Evolutionary conservation across 2,329 filamentous ascomycete species (phyloP).

Genomic region (Stylonectria norvegica): DNA sequence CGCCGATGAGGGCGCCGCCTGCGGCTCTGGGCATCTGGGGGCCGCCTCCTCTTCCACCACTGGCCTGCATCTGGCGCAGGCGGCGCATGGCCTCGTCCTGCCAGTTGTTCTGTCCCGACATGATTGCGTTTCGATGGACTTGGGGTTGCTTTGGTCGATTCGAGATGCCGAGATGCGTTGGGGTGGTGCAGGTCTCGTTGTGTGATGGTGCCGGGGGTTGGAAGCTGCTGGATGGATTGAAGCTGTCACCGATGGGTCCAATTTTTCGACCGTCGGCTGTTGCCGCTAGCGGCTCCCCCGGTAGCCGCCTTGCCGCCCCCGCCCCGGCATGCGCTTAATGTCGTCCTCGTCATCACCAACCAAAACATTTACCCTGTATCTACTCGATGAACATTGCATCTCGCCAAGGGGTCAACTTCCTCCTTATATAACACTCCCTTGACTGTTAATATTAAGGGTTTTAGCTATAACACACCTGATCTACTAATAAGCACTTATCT

Average conservation of each 20-base stretch:
- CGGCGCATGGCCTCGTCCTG: conserved; percentile 51
- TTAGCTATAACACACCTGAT: too few relatives aligned
- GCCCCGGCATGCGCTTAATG: conserved; percentile 8
- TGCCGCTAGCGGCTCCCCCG: conserved; percentile 16
- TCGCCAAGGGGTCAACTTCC: too few relatives aligned
- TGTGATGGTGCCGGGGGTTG: conserved; percentile 22
- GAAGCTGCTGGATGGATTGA: conserved; percentile 24
- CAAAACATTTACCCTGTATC: too few relatives aligned
- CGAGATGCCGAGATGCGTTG: conserved; percentile 9
- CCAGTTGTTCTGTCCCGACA: conserved; percentile 39
- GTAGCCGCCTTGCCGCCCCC: too few relatives aligned
- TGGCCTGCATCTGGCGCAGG: conserved; percentile 47
- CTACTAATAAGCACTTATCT: too few relatives aligned
- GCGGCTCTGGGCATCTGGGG: conserved; percentile 41
- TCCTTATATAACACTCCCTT: too few relatives aligned
- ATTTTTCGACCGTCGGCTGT: conserved; percentile 20
- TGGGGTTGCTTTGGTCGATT: conserved; percentile 8
- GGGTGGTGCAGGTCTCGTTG: conserved; percentile 5
- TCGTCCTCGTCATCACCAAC: too few relatives aligned
- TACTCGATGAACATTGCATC: too few relatives aligned
- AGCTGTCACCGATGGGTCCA: conserved; percentile 26
- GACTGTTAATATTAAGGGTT: too few relatives aligned
- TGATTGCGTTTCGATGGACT: conserved; percentile 14
- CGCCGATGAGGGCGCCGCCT: conserved; percentile 39
- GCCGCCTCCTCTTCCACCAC: conserved; percentile 42